phyloP scores from a whole-genome alignment of 1,284 basidiomycete genomes.

The Marasmius sp. region DNA sequence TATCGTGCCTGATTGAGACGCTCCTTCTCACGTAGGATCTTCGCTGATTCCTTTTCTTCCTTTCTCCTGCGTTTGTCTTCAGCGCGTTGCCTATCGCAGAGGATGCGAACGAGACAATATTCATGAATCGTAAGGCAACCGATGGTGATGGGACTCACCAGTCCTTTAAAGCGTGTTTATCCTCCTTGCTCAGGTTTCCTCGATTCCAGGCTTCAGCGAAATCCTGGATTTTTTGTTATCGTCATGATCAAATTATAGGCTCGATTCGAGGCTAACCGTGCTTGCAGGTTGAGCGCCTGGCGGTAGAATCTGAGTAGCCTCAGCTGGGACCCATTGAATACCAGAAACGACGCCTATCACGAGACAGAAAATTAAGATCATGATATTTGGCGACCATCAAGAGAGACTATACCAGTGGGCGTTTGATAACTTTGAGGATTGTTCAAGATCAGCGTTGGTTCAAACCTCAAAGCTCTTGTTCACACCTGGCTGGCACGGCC shows the following conservation, averaged over 20 bases:
- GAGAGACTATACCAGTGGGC: constrained; percentile 40
- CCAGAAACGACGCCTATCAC: constrained; percentile 12
- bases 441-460: constrained; percentile 21
- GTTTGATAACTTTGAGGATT: constrained; percentile 62
- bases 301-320: constrained; percentile 60
- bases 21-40: constrained; percentile 48
- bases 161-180: constrained; percentile 43
- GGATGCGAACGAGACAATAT: background rate
- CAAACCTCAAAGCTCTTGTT: constrained; percentile 12
- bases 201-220: constrained; percentile 58
- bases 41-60: constrained; percentile 56
- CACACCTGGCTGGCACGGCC: constrained; percentile 67
- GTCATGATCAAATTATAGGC: constrained; percentile 11
- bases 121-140: background rate
- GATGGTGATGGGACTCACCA: constrained; percentile 41
- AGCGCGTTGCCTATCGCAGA: constrained; percentile 47
- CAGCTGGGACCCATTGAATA: constrained; percentile 24
- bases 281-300: constrained; percentile 57
- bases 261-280: constrained; percentile 35
- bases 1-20: constrained; percentile 36
- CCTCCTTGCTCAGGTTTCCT: constrained; percentile 36
- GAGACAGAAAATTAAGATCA: background rate
- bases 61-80: constrained; percentile 57
- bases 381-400: background rate
- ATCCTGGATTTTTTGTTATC: constrained; percentile 39